phyloP scores from a whole-genome alignment of 306 rosid genomes.

The Ammopiptanthus mongolicus region DNA sequence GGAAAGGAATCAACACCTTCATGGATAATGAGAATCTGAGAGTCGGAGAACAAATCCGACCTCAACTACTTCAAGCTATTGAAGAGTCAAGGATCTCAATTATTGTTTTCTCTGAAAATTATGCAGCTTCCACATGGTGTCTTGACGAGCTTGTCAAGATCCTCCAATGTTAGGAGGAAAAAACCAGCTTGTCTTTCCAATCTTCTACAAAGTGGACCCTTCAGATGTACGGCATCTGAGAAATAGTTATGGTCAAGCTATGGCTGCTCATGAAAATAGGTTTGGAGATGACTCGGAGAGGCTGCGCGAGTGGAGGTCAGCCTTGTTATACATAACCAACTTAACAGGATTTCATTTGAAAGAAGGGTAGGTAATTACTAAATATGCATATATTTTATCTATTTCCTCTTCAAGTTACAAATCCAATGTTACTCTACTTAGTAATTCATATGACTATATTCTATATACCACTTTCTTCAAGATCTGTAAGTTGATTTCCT shows the following conservation, averaged over 20 bases:
- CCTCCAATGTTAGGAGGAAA: not conserved
- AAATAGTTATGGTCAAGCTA: not conserved
- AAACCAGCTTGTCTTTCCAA: not conserved
- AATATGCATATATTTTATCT: not conserved
- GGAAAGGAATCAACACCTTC: not conserved
- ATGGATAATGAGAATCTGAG: not conserved
- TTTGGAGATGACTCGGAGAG: not conserved
- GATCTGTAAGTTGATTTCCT: not conserved
- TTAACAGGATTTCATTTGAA: not conserved
- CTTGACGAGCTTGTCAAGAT: not conserved
- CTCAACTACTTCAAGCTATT: not conserved
- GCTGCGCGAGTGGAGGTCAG: not conserved
- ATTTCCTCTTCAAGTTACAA: not conserved
- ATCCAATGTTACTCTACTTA: not conserved
- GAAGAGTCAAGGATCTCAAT: not conserved
- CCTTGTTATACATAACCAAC: not conserved
- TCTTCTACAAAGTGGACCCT: not conserved
- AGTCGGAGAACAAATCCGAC: not conserved
- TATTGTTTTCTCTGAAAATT: not conserved
- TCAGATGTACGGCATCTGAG: not conserved
- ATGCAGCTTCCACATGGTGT: not conserved
- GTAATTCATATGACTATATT: not conserved
- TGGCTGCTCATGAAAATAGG: no score
- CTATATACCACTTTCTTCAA: not conserved
- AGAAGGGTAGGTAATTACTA: not conserved